These are phyloP conservation scores for Lachnellula occidentalis DNA, from an alignment of 2,329 filamentous ascomycete genomes.

Conservation along the genomic window DNA sequence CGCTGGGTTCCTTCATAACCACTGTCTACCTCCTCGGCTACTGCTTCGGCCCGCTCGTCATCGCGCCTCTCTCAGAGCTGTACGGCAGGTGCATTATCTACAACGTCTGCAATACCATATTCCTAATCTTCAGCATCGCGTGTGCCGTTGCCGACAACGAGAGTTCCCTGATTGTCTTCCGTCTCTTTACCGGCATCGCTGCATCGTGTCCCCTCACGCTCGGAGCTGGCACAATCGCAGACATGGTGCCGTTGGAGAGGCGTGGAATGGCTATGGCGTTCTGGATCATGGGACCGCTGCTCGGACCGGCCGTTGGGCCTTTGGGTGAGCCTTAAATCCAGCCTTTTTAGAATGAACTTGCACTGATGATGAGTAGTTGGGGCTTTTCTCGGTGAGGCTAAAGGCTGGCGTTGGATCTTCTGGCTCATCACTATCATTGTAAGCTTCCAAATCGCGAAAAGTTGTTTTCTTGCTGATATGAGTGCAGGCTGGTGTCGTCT, in stretches of 20 bases:
- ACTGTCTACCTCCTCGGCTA: conserved; percentile 55
- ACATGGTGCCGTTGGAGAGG: conserved; percentile 53
- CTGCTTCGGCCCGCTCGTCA: conserved; percentile 56
- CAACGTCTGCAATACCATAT: conserved; percentile 47
- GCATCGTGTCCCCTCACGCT: conserved; percentile 35
- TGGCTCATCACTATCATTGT: conserved; percentile 30
- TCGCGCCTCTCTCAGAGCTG: conserved; percentile 60
- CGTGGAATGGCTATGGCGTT: conserved; percentile 52
- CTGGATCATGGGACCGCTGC: conserved; percentile 39
- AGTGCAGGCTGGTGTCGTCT: not conserved
- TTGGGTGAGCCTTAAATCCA: conserved; percentile 26
- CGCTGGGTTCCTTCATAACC: conserved; percentile 57
- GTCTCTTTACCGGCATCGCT: conserved; percentile 59
- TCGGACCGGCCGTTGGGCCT: conserved; percentile 35
- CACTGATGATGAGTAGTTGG: conserved; percentile 9
- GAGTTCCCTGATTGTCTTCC: conserved; percentile 52
- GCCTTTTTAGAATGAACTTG: not conserved
- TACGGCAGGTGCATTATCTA: conserved; percentile 55
- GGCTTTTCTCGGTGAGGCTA: conserved; percentile 29
- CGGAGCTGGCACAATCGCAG: conserved; percentile 42
- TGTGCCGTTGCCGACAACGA: conserved; percentile 51
- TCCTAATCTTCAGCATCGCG: conserved; percentile 56
- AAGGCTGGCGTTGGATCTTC: conserved; percentile 35
- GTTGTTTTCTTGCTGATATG: not conserved
- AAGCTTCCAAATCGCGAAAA: not conserved